These are phyloP conservation scores for Mucor piriformis DNA, from an alignment of 371 early-diverging fungal genomes.

Conservation along the genomic window DNA sequence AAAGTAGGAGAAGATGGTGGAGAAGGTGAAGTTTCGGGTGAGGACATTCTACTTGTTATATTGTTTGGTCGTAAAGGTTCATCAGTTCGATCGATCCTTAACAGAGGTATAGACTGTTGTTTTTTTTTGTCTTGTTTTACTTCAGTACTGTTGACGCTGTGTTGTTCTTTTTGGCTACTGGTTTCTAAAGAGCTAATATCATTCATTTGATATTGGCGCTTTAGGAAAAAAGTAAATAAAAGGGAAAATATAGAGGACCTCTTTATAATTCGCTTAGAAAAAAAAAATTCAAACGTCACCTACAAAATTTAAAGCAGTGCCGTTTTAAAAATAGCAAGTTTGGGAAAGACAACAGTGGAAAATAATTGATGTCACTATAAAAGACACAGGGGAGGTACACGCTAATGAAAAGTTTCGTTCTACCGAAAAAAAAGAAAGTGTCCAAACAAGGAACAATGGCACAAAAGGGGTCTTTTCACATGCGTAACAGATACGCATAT, in stretches of 20 bases:
- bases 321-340: neutral
- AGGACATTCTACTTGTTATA: conserved; percentile 16
- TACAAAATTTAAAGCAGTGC: neutral
- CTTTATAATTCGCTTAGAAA: neutral
- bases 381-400: too few relatives aligned
- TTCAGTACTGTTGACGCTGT: conserved; percentile 1
- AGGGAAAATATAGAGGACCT: neutral
- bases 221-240: neutral
- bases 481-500: too few relatives aligned
- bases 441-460: neutral
- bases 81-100: conserved; percentile 29
- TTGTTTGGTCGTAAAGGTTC: neutral
- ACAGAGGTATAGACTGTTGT: conserved; percentile 10
- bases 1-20: conserved; percentile 32
- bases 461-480: neutral
- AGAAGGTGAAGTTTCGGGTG: conserved; percentile 33
- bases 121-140: conserved; percentile 3
- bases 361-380: too few relatives aligned
- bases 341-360: neutral
- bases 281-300: conserved; percentile 4
- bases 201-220: conserved; percentile 1
- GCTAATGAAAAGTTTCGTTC: too few relatives aligned
- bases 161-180: neutral
- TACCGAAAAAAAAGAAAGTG: neutral
- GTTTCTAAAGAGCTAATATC: conserved; percentile 4